Evolutionary conservation across 441 rosid genomes (phyloP).

Genomic region (Populus tomentosa): DNA sequence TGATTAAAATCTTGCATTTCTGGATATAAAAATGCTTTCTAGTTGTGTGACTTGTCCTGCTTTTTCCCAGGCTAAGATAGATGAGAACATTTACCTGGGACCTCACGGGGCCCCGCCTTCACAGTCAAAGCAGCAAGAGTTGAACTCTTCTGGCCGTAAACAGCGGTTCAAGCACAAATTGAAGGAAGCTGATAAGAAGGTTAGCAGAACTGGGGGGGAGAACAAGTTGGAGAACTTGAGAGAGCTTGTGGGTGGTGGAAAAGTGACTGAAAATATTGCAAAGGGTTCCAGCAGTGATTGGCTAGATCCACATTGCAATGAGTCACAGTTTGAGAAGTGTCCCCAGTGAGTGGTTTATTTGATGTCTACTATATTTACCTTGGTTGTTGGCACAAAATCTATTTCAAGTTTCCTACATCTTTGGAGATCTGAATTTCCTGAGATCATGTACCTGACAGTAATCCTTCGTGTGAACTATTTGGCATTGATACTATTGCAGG

Average conservation of each 20-base stretch:
- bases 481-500: neutral
- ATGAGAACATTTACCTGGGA: conserved; percentile 80
- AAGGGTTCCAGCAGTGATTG: conserved; percentile 67
- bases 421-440: conserved; percentile 17
- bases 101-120: conserved; percentile 92
- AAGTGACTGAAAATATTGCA: conserved; percentile 29
- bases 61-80: conserved; percentile 40
- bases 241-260: conserved; percentile 69
- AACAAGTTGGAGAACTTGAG: conserved; percentile 74
- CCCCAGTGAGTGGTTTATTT: conserved; percentile 31
- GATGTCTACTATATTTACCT: neutral
- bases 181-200: conserved; percentile 69
- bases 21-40: neutral
- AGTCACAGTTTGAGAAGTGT: conserved; percentile 69
- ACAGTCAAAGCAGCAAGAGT: conserved; percentile 57
- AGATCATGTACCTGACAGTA: conserved; percentile 24
- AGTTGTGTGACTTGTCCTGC: neutral
- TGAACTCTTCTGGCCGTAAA: conserved; percentile 56
- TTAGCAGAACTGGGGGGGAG: conserved; percentile 64
- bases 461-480: conserved; percentile 11
- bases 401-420: conserved; percentile 2
- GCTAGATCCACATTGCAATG: conserved; percentile 92
- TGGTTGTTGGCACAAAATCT: neutral
- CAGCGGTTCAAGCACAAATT: conserved; percentile 83
- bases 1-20: neutral